Conservation (phyloP, 2,329 filamentous ascomycete species). For the Botrytis sinoallii region DNA sequence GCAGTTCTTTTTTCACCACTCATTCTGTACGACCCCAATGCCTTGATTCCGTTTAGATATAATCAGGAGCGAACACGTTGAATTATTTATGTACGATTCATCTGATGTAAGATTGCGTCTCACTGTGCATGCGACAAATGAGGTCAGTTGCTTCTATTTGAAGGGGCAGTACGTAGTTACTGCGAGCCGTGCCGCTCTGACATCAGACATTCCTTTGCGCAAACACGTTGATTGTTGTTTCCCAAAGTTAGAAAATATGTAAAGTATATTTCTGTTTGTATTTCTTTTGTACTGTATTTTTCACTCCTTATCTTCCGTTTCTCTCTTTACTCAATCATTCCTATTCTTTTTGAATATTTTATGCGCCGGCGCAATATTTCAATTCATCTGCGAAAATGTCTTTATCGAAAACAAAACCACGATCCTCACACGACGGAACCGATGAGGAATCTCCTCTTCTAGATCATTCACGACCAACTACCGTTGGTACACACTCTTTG, state of each 20-base stretch:
- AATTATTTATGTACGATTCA: background rate
- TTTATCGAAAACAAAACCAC: background rate
- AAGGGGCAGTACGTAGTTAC: background rate
- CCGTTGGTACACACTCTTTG: background rate
- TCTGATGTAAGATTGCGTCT: background rate
- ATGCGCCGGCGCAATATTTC: constrained; percentile 9
- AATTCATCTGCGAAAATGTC: constrained; percentile 2
- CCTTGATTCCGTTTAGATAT: background rate
- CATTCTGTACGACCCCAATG: background rate
- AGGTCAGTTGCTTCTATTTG: constrained; percentile 5
- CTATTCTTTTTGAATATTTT: background rate
- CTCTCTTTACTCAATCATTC: background rate
- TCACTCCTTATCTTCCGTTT: background rate
- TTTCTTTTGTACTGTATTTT: background rate
- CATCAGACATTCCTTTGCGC: background rate
- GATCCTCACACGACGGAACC: background rate
- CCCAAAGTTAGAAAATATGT: background rate
- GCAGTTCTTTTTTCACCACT: background rate
- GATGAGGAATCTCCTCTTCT: constrained; percentile 20
- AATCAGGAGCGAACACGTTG: background rate
- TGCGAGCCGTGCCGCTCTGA: background rate
- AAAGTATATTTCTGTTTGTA: background rate
- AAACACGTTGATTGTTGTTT: background rate
- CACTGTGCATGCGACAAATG: background rate
- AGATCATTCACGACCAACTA: background rate